Percentiles rank a stretch among this genome's conserved stretches.
phyloP scores from a whole-genome alignment of 768 basidiomycete species.

The Leccinum subtestaceum region DNA sequence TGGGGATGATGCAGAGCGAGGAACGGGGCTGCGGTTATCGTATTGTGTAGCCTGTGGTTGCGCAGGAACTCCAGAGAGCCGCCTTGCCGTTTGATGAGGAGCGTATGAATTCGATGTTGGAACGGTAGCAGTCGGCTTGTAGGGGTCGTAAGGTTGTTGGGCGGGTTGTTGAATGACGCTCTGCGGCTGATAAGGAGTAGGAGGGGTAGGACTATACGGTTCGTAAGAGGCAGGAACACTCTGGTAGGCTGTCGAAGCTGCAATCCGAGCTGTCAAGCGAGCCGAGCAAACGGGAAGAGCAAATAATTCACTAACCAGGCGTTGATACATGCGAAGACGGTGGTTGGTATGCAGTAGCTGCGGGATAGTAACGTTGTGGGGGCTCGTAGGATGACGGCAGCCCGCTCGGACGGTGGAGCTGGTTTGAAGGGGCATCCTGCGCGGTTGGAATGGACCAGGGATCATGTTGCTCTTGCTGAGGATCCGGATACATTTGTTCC shows the following conservation, averaged over 20 bases:
- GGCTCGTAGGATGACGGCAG: constrained; percentile 22
- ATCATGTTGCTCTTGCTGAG: constrained; percentile 25
- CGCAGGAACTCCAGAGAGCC: constrained; percentile 9
- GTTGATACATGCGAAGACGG: constrained; percentile 15
- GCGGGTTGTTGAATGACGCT: constrained; percentile 12
- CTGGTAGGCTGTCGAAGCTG: constrained; percentile 12
- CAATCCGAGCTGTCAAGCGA: constrained; percentile 12
- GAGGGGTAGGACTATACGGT: constrained; percentile 23
- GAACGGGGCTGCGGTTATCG: constrained; percentile 26
- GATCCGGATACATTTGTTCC: constrained; percentile 30
- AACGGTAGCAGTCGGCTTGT: constrained; percentile 29
- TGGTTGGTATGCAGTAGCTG: constrained; percentile 27
- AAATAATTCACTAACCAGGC: constrained; percentile 23
- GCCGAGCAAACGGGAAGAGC: neutral
- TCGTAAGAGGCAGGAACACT: constrained; percentile 20
- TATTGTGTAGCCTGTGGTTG: constrained; percentile 33
- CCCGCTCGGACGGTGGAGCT: constrained; percentile 13
- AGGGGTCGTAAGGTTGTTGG: constrained; percentile 34
- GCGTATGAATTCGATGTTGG: constrained; percentile 23
- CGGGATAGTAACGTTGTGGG: constrained; percentile 33
- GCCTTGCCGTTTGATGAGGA: constrained; percentile 14
- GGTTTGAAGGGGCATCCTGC: constrained; percentile 14
- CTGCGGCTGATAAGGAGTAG: constrained; percentile 17
- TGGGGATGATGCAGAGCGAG: constrained; percentile 26
- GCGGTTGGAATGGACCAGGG: constrained; percentile 27